Evolutionary conservation across 192 early-diverging fungal genomes (phyloP).

Genomic region (Coemansia sp.): DNA sequence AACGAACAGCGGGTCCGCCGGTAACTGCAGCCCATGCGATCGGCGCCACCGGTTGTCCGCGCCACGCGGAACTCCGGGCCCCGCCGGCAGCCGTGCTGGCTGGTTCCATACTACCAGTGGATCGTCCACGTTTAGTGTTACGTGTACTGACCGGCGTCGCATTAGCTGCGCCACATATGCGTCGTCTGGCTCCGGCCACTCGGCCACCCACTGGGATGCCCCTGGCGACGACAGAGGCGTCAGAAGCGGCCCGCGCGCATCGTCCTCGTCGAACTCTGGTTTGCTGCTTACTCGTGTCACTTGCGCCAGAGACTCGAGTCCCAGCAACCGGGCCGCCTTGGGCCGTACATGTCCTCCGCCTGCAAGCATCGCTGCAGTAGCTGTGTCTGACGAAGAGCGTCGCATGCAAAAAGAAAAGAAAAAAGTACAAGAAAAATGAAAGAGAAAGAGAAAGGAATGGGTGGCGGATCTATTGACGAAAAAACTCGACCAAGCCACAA

Average conservation of each 20-base stretch:
- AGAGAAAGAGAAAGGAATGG: background rate
- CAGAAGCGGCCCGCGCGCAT: constrained; percentile 7
- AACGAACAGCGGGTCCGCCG: constrained; percentile 32
- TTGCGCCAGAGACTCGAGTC: constrained; percentile 9
- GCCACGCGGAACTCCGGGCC: constrained; percentile 14
- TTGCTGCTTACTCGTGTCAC: background rate
- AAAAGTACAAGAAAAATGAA: background rate
- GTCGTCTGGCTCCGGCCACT: constrained; percentile 40
- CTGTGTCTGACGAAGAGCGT: background rate
- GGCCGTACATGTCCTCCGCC: constrained; percentile 13
- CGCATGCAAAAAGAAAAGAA: constrained; percentile 1
- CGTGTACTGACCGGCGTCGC: constrained; percentile 16
- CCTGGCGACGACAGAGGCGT: constrained; percentile 7
- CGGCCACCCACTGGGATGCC: constrained; percentile 27
- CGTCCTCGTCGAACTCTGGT: background rate
- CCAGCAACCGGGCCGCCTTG: constrained; percentile 45
- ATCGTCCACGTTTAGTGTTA: constrained; percentile 5
- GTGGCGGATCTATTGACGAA: no score
- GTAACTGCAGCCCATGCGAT: constrained; percentile 31
- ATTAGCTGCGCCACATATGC: constrained; percentile 22
- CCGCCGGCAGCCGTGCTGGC: constrained; percentile 6
- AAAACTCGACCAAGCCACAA: background rate
- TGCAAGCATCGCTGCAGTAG: background rate
- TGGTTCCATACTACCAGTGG: constrained; percentile 29
- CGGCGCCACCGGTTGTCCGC: constrained; percentile 35